phyloP scores from a whole-genome alignment of 805 yeast species.

The Allodekkera sacchari region DNA sequence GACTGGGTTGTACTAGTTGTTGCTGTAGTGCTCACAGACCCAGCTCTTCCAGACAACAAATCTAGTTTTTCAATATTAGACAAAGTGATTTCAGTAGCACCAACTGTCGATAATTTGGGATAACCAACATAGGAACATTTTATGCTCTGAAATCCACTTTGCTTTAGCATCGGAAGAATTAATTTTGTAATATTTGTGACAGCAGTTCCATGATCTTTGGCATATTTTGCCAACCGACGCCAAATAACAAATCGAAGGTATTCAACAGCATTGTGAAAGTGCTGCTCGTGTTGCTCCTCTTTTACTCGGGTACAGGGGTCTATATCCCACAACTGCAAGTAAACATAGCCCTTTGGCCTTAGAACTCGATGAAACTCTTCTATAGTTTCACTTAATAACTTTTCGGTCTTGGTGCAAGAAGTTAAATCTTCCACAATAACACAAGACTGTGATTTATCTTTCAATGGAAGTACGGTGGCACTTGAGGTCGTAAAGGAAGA shows the following conservation, averaged over 20 bases:
- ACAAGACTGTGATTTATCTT: slow-evolving; percentile 19
- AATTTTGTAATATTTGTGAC: slow-evolving; percentile 13
- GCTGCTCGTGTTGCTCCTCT: slow-evolving; percentile 1
- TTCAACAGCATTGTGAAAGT: slow-evolving; percentile 3
- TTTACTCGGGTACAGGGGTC: slow-evolving; percentile 6
- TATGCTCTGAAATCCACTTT: slow-evolving; percentile 19
- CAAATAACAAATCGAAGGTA: slow-evolving; percentile 14
- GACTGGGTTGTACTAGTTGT: background rate
- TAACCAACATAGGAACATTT: slow-evolving; percentile 17
- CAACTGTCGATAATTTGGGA: slow-evolving; percentile 17
- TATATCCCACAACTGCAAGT: slow-evolving; percentile 22
- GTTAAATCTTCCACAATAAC: slow-evolving; percentile 21
- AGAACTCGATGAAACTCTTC: slow-evolving; percentile 23
- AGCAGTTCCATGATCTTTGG: slow-evolving; percentile 7
- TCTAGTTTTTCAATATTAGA: no score
- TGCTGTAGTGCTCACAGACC: no score
- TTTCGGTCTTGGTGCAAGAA: slow-evolving; percentile 10
- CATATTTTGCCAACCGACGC: slow-evolving; percentile 12
- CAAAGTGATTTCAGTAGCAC: slow-evolving; percentile 9
- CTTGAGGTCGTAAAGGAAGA: slow-evolving; percentile 25
- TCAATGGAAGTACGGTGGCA: slow-evolving; percentile 19
- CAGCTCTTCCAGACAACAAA: no score
- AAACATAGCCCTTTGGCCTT: slow-evolving; percentile 23
- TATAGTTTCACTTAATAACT: slow-evolving; percentile 13
- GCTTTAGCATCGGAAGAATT: slow-evolving; percentile 14